Evolutionary conservation across 345 rosid species (phyloP).

Genomic region (Noccaea caerulescens): DNA sequence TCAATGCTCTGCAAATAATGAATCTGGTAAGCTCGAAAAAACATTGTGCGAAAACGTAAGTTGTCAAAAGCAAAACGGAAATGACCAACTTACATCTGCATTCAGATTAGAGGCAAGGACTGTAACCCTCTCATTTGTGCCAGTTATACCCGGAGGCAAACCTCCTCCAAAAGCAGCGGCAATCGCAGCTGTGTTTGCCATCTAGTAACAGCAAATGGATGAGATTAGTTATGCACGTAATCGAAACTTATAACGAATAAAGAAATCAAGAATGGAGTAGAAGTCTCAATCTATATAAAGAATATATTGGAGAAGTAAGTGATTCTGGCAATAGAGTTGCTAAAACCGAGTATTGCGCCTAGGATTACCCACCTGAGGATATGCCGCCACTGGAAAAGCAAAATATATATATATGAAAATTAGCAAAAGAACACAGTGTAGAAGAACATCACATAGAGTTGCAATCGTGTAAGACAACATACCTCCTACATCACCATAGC

Average conservation of each 20-base stretch:
- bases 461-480: conserved; percentile 53
- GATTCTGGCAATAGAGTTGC: conserved; percentile 25
- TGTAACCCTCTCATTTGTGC: conserved; percentile 96
- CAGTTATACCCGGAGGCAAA: conserved; percentile 92
- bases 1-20: conserved; percentile 66
- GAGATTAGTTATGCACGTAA: neutral
- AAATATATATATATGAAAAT: conserved; percentile 21
- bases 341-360: conserved; percentile 27
- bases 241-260: neutral
- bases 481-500: conserved; percentile 87
- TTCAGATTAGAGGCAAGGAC: conserved; percentile 85
- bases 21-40: conserved; percentile 26
- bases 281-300: neutral
- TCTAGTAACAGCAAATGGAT: conserved; percentile 50
- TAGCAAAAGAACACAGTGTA: conserved; percentile 30
- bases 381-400: conserved; percentile 72
- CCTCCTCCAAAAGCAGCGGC: conserved; percentile 98
- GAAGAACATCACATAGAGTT: conserved; percentile 32
- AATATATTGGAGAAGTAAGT: neutral
- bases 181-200: conserved; percentile 88
- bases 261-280: neutral
- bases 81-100: conserved; percentile 68
- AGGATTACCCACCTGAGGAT: conserved; percentile 83
- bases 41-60: conserved; percentile 6
- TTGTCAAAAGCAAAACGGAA: conserved; percentile 1